These are phyloP conservation scores for Martiniozyma asiatica DNA, from an alignment of 1,139 yeast species.

Conservation along the genomic window DNA sequence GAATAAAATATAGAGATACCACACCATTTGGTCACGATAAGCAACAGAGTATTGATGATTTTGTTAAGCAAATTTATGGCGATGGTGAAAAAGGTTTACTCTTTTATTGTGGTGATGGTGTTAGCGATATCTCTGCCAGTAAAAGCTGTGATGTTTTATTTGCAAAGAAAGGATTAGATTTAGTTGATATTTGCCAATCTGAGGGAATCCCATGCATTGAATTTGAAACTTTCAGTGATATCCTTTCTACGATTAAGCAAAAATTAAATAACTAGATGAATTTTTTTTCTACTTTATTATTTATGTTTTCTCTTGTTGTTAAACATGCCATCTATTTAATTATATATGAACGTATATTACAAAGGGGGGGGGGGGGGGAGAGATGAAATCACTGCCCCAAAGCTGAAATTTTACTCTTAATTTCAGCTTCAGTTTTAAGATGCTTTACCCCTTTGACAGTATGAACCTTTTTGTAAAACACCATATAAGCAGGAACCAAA, in stretches of 20 bases:
- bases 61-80: slow-evolving; percentile 25
- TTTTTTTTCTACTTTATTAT: no score
- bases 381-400: slow-evolving; percentile 1
- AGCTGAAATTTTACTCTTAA: slow-evolving; percentile 2
- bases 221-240: slow-evolving; percentile 66
- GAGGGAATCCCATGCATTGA: slow-evolving; percentile 79
- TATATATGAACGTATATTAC: no score
- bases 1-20: slow-evolving; percentile 73
- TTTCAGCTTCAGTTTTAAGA: slow-evolving; percentile 3
- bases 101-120: slow-evolving; percentile 96
- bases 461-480: slow-evolving; percentile 3
- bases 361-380: no score
- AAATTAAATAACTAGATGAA: no score
- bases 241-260: slow-evolving; percentile 20
- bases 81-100: slow-evolving; percentile 41
- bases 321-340: no score
- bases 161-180: slow-evolving; percentile 87
- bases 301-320: no score
- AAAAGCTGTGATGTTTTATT: slow-evolving; percentile 85
- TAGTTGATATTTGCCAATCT: slow-evolving; percentile 69
- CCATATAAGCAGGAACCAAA: slow-evolving; percentile 2
- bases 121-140: slow-evolving; percentile 89
- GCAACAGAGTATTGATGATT: slow-evolving; percentile 11
- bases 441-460: slow-evolving; percentile 1
- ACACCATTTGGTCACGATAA: slow-evolving; percentile 92